A percentile compares a stretch with the other conserved stretches of the same genome.
Evolutionary conservation across 352 stramenopile genomes (phyloP).

Genomic region (Pythium vanterpoolii): DNA sequence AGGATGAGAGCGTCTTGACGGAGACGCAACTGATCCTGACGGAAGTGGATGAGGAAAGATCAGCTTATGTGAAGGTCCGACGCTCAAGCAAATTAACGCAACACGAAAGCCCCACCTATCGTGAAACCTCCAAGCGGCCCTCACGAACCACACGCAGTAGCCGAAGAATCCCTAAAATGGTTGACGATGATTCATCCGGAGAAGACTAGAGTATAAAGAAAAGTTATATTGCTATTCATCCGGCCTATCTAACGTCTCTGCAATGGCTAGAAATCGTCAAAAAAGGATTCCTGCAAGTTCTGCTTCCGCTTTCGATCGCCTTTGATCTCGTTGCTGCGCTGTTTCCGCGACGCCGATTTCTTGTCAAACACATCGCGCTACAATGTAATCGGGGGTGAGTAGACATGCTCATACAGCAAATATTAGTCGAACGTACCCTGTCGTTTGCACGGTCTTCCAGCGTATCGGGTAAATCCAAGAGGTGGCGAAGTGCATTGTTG

Average conservation of each 20-base stretch:
- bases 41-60: neutral
- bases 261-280: slow-evolving; percentile 42
- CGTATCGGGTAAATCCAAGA: slow-evolving; percentile 76
- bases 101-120: no score
- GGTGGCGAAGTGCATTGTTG: slow-evolving; percentile 76
- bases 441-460: slow-evolving; percentile 73
- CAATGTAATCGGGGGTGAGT: neutral
- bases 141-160: neutral
- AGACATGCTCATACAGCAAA: neutral
- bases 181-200: slow-evolving; percentile 2
- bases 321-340: slow-evolving; percentile 80
- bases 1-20: neutral
- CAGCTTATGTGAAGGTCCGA: neutral
- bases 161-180: neutral
- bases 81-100: neutral
- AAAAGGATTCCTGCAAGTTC: slow-evolving; percentile 70
- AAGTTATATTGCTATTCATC: neutral
- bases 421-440: slow-evolving; percentile 34
- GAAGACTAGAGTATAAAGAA: neutral
- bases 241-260: neutral
- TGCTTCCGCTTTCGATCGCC: slow-evolving; percentile 74
- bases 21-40: neutral
- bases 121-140: neutral
- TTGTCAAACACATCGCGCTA: slow-evolving; percentile 83
- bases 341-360: slow-evolving; percentile 70